Percentiles rank a stretch among this genome's conserved stretches.
phyloP scores from a whole-genome alignment of 495 filamentous ascomycete genomes.

The Xanthoparmelia taractica region DNA sequence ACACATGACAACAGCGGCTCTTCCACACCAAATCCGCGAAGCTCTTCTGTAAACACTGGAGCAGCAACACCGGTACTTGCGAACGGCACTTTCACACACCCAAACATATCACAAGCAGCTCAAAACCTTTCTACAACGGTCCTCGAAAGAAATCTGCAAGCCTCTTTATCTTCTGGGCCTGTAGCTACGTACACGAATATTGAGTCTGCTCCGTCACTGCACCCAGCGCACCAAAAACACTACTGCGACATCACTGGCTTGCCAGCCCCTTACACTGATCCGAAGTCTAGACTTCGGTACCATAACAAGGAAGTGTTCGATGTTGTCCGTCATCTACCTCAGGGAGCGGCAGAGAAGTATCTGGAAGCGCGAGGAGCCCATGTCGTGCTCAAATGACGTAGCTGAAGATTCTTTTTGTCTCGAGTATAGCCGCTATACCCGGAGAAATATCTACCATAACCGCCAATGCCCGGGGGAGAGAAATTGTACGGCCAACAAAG shows the following conservation, averaged over 20 bases:
- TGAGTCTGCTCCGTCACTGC: conserved; percentile 77
- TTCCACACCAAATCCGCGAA: conserved; percentile 56
- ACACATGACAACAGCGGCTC: conserved; percentile 77
- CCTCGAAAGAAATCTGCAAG: conserved; percentile 59
- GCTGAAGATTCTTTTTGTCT: not conserved
- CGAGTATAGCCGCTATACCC: not conserved
- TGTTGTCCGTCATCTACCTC: conserved; percentile 64
- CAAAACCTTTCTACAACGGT: conserved; percentile 78
- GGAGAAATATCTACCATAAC: not conserved
- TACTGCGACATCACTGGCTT: conserved; percentile 96
- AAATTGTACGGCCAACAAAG: conserved; percentile 69
- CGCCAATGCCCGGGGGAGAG: not conserved
- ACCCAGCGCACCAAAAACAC: conserved; percentile 61
- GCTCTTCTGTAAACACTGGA: conserved; percentile 41
- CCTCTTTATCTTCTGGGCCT: conserved; percentile 46
- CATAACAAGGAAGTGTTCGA: conserved; percentile 83
- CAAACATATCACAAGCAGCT: conserved; percentile 75
- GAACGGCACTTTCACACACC: conserved; percentile 36
- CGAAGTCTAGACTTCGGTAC: conserved; percentile 85
- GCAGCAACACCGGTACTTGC: conserved; percentile 52
- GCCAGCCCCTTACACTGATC: conserved; percentile 80
- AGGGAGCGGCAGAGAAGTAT: conserved; percentile 60
- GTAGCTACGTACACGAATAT: conserved; percentile 90
- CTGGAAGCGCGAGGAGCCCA: conserved; percentile 56
- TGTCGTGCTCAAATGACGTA: conserved; percentile 74